phyloP scores from a whole-genome alignment of 768 basidiomycete genomes.

The Tulasnella sp. region DNA sequence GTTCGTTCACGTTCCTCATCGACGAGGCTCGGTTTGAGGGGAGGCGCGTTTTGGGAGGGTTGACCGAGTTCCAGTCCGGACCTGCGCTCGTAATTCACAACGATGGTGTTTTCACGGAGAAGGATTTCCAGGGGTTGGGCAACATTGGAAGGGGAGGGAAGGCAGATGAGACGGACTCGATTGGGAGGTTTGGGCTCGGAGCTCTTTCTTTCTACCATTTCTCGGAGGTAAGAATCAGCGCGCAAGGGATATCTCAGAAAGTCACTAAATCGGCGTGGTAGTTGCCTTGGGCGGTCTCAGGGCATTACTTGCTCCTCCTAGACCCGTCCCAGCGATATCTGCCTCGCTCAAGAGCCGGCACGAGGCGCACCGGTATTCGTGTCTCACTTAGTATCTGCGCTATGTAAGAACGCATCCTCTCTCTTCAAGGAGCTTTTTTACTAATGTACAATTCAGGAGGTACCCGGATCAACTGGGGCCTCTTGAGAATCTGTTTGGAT shows the following conservation, averaged over 20 bases:
- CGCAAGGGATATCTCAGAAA: constrained; percentile 12
- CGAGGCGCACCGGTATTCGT: constrained; percentile 27
- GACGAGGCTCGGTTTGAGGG: constrained; percentile 23
- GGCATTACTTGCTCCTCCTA: constrained; percentile 28
- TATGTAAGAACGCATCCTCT: neutral
- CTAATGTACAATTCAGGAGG: constrained; percentile 22
- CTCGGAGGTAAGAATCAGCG: constrained; percentile 30
- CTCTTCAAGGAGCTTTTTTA: neutral
- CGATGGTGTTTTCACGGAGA: constrained; percentile 29
- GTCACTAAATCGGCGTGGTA: constrained; percentile 12
- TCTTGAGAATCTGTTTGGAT: constrained; percentile 33
- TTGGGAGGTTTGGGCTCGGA: constrained; percentile 43
- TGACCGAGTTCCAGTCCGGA: constrained; percentile 27
- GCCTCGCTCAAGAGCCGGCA: constrained; percentile 18
- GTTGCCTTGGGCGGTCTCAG: constrained; percentile 28
- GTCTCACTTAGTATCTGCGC: neutral
- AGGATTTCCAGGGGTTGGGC: constrained; percentile 39
- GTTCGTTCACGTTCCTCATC: constrained; percentile 31
- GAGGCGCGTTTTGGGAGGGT: constrained; percentile 25
- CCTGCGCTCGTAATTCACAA: constrained; percentile 38
- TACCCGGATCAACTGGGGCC: constrained; percentile 34
- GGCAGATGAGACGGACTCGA: constrained; percentile 26
- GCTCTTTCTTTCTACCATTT: constrained; percentile 43
- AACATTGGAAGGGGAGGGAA: constrained; percentile 38
- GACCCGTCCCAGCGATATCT: constrained; percentile 37